Conservation (phyloP, 495 filamentous ascomycete genomes). For the Aspergillus conjunctus region DNA sequence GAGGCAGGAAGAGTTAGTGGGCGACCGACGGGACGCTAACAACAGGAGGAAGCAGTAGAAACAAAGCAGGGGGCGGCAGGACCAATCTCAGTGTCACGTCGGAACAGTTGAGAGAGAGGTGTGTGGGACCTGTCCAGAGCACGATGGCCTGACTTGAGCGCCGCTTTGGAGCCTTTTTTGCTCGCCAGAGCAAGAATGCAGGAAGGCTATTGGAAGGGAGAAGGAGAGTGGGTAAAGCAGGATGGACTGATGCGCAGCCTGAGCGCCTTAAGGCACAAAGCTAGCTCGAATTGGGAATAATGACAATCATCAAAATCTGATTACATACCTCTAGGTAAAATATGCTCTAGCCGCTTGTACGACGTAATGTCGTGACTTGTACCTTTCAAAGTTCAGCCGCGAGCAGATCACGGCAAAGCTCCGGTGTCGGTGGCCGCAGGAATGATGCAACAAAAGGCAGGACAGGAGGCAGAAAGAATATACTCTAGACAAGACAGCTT, state of each 20-base stretch:
- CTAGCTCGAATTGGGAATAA: conserved; percentile 8
- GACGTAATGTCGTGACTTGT: conserved; percentile 3
- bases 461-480: neutral
- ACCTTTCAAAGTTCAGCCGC: conserved; percentile 8
- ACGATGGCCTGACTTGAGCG: conserved; percentile 43
- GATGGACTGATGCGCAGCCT: conserved; percentile 23
- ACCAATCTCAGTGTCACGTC: conserved; percentile 38
- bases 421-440: conserved; percentile 17
- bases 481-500: neutral
- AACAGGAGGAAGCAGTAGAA: conserved; percentile 25
- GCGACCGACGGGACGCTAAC: conserved; percentile 16
- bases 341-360: too few species aligned
- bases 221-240: conserved; percentile 3
- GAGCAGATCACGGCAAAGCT: conserved; percentile 23
- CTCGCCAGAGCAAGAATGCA: neutral
- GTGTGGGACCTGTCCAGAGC: conserved; percentile 26
- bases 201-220: conserved; percentile 2
- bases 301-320: neutral
- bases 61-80: conserved; percentile 24
- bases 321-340: too few species aligned
- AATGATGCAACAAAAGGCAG: neutral
- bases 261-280: conserved; percentile 28
- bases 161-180: neutral
- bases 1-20: conserved; percentile 21
- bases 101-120: conserved; percentile 30